Percentiles rank a stretch among this genome's conserved stretches.
These are phyloP conservation scores for Daldinia concentrica DNA, from an alignment of 495 filamentous ascomycete species.

Conservation along the genomic window DNA sequence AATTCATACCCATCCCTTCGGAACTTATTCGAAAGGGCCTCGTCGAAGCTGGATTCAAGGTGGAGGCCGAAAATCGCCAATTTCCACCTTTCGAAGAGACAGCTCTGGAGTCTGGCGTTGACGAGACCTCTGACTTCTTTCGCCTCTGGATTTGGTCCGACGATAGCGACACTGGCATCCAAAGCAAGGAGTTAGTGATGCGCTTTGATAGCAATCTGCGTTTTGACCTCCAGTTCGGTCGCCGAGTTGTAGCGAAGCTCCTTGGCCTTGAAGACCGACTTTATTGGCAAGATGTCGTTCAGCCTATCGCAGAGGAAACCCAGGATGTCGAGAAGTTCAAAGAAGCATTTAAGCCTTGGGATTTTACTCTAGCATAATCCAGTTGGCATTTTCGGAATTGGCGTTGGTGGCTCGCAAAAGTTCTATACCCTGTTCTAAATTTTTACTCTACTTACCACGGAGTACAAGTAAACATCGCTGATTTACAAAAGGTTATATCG, in stretches of 20 bases:
- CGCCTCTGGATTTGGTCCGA: constrained; percentile 81
- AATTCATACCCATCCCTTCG: constrained; percentile 81
- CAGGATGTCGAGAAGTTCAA: constrained; percentile 84
- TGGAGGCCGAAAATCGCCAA: constrained; percentile 79
- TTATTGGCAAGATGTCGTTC: constrained; percentile 83
- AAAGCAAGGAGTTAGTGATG: constrained; percentile 60
- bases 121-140: constrained; percentile 76
- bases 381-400: constrained; percentile 25
- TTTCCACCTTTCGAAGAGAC: constrained; percentile 65
- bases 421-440: constrained; percentile 42
- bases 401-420: constrained; percentile 41
- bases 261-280: constrained; percentile 76
- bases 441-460: constrained; percentile 21
- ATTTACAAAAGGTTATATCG: neutral
- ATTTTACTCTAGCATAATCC: constrained; percentile 65
- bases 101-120: constrained; percentile 46
- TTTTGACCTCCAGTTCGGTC: constrained; percentile 71
- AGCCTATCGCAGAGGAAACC: constrained; percentile 79
- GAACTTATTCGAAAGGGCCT: constrained; percentile 71
- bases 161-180: constrained; percentile 51
- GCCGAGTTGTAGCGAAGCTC: constrained; percentile 87
- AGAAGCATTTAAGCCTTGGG: constrained; percentile 83
- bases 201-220: constrained; percentile 56
- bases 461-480: neutral
- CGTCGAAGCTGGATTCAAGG: constrained; percentile 84